These are phyloP conservation scores for Aspergillus pseudotamarii DNA, from an alignment of 2,329 filamentous ascomycete species.

Conservation along the genomic window DNA sequence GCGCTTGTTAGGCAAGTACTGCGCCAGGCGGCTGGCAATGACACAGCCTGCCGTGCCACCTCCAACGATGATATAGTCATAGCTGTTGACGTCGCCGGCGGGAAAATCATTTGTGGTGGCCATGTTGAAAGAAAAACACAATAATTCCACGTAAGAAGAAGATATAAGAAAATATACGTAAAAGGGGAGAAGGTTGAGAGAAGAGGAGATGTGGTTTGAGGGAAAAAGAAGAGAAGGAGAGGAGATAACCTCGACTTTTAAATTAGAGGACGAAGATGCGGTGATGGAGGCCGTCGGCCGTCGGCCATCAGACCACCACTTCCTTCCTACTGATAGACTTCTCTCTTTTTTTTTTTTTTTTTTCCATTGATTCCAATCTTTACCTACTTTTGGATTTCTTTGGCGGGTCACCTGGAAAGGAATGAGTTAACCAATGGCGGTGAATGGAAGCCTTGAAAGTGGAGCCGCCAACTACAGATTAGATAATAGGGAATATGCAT, in stretches of 20 bases:
- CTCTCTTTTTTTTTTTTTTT: constrained; percentile 16
- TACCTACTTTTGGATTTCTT: constrained; percentile 1
- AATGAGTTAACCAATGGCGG: background rate
- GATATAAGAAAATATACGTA: constrained; percentile 12
- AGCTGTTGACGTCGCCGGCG: constrained; percentile 65
- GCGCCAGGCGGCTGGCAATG: constrained; percentile 74
- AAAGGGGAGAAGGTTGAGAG: constrained; percentile 5
- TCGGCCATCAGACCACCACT: constrained; percentile 6
- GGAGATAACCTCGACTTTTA: constrained; percentile 12
- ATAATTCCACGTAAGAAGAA: constrained; percentile 6
- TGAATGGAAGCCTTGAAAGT: background rate
- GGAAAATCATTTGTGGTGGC: constrained; percentile 69
- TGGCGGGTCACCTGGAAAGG: constrained; percentile 12
- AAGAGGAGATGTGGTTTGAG: constrained; percentile 9
- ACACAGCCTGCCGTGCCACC: constrained; percentile 87
- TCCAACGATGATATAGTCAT: constrained; percentile 83
- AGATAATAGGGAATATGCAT: constrained; percentile 7
- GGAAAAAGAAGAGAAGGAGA: constrained; percentile 10
- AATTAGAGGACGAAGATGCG: constrained; percentile 3
- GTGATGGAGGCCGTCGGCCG: constrained; percentile 10
- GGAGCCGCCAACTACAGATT: constrained; percentile 7
- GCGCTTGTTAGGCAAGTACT: constrained; percentile 80
- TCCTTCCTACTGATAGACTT: constrained; percentile 3
- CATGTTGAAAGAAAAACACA: constrained; percentile 48
- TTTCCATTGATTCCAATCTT: constrained; percentile 9